Conservation (phyloP, 345 rosid species). For the Euphorbia pulcherrima region DNA sequence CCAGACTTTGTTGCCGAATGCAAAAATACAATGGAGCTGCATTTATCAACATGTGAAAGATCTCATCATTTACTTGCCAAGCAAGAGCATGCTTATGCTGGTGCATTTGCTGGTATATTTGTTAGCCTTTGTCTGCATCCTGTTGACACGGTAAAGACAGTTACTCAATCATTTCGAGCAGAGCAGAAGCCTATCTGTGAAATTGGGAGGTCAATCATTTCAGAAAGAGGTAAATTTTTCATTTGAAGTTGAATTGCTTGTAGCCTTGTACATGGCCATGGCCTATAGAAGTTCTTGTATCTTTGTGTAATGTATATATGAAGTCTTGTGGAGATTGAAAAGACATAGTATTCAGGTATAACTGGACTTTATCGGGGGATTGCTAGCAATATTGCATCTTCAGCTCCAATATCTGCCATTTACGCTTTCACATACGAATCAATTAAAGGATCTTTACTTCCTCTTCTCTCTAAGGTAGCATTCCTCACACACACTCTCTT, state of each 20-base stretch:
- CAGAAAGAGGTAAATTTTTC: constrained; percentile 64
- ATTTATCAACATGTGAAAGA: constrained; percentile 26
- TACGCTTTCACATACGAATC: constrained; percentile 87
- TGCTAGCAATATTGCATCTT: constrained; percentile 74
- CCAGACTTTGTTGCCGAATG: constrained; percentile 20
- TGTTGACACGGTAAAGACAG: constrained; percentile 82
- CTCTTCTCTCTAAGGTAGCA: constrained; percentile 66
- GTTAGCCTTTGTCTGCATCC: constrained; percentile 95
- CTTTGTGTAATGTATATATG: constrained; percentile 11
- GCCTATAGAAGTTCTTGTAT: neutral
- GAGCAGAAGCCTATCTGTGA: constrained; percentile 58
- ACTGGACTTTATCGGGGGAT: constrained; percentile 83
- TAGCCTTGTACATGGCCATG: neutral
- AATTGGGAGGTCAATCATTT: constrained; percentile 70
- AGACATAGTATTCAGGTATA: constrained; percentile 46
- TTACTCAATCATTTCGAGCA: constrained; percentile 60
- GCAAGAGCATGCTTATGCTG: constrained; percentile 89
- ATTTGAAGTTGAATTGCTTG: constrained; percentile 8
- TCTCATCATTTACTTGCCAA: constrained; percentile 43
- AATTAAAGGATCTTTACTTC: constrained; percentile 73
- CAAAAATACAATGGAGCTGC: constrained; percentile 20
- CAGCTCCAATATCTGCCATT: constrained; percentile 91
- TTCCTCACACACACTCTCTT: constrained; percentile 6
- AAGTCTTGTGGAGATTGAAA: constrained; percentile 8
- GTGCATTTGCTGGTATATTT: constrained; percentile 74